Percentiles rank a stretch among this genome's conserved stretches.
phyloP scores from a whole-genome alignment of 148 eudicot genomes.

The Suaeda aralocaspica region DNA sequence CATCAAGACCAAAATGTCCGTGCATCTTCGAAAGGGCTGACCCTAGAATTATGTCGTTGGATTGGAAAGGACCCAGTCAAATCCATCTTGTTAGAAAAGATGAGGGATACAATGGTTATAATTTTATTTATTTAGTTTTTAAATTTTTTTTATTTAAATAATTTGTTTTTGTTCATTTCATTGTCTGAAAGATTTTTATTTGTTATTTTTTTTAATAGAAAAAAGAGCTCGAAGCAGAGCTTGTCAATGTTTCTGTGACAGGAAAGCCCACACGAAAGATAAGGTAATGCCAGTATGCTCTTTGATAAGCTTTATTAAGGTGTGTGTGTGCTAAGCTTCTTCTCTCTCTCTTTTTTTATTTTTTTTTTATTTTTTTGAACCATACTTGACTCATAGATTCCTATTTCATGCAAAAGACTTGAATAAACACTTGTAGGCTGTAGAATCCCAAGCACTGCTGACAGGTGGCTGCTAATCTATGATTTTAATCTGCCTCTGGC shows the following conservation, averaged over 20 bases:
- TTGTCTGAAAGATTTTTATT: neutral
- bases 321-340: neutral
- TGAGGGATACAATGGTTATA: conserved; percentile 99
- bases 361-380: neutral
- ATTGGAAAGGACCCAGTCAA: conserved; percentile 97
- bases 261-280: conserved; percentile 92
- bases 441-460: too few species aligned
- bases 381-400: neutral
- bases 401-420: neutral
- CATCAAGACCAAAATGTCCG: conserved; percentile 99
- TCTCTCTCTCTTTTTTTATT: neutral
- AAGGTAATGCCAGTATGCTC: conserved; percentile 41
- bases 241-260: conserved; percentile 73
- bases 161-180: neutral
- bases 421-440: too few species aligned
- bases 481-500: too few species aligned
- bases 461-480: too few species aligned
- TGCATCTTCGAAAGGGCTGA: conserved; percentile 96
- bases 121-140: too few species aligned
- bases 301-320: neutral
- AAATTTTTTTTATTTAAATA: neutral
- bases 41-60: conserved; percentile 98
- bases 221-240: conserved; percentile 99
- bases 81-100: conserved; percentile 90
- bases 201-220: conserved; percentile 44